Base-by-base conservation (phyloP, 768 basidiomycete species). In the Tylopilus rubrobrunneus region DNA sequence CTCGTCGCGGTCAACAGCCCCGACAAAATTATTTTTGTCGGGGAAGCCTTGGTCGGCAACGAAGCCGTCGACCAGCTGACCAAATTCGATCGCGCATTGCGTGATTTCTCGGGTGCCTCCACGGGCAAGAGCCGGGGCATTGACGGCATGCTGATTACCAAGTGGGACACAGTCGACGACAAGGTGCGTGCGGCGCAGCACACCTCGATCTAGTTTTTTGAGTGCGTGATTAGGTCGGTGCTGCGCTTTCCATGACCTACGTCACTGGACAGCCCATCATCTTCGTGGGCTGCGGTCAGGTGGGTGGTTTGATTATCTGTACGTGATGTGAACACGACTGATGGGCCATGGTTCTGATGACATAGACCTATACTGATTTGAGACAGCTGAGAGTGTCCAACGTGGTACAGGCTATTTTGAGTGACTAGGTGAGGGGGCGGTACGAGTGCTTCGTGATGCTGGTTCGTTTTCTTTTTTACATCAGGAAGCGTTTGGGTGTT, bases 151-250 rank as follows among this genome's bases (percentile, higher is more conserved):
- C 77, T 99, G 42, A 84, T 99, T 54, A 99, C 97, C 31, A 99
- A 99, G 72, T 98, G 97, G 87, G 97, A 99, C 65, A 98, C 96
- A 2, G 97, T 98, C 21, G 92, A 94, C 64, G 92, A 95, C 73
- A 95, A 95, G 82, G 95, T 89, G 39, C n/a, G 39, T 89, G 15
- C 36, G 15, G 36, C 36, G 36, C 17, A n/a, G 39, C n/a, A 9
- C n/a, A 19, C 39, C 25, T 1, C 7, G n/a, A 19, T 39, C n/a
- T 27, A 49, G 33, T 56, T 43, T 52, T 33, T 9, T 45, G 17
- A 9, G 44, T 23, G 3, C 64, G 41, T 50, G 39, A 9, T 12
- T 27, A 97, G 95, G 96, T 99, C 48, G 97, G 97, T 34, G 97
- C 97, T 7, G 97, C 97, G 9, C 78, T 99, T 49, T 97, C 93